These are phyloP conservation scores for Trichocladium antarcticum DNA, from an alignment of 495 filamentous ascomycete genomes.

Conservation along the genomic window DNA sequence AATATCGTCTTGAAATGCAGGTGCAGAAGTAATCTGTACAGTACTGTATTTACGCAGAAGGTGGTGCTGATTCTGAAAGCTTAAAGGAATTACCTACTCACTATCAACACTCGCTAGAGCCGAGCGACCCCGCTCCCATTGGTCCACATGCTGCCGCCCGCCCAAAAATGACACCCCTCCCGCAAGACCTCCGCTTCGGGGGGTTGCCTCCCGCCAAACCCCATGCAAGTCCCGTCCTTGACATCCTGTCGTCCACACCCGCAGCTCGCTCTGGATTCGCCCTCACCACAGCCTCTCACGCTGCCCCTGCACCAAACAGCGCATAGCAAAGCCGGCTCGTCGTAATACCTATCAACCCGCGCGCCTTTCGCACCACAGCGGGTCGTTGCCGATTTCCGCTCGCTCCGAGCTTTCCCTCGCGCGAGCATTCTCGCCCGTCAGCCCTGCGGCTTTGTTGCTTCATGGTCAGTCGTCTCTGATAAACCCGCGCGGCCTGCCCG, in stretches of 20 bases:
- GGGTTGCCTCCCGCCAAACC: neutral
- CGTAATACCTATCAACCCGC: too few relatives aligned
- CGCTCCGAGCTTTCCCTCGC: too few relatives aligned
- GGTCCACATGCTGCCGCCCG: too few relatives aligned
- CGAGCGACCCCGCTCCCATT: neutral
- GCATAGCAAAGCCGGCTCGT: neutral
- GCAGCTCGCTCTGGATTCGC: neutral
- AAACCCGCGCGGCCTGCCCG: neutral
- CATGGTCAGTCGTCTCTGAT: conserved; percentile 17
- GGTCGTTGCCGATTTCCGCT: neutral
- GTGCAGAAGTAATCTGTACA: too few relatives aligned
- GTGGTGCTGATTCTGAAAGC: too few relatives aligned
- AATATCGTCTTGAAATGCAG: too few relatives aligned
- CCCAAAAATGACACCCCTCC: neutral
- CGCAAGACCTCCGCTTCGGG: neutral
- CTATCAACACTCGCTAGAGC: too few relatives aligned
- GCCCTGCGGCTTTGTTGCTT: conserved; percentile 15
- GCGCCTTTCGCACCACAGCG: neutral
- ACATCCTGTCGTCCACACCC: neutral
- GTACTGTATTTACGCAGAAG: too few relatives aligned
- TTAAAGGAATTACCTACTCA: too few relatives aligned
- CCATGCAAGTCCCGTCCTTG: too few relatives aligned
- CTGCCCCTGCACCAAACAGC: neutral
- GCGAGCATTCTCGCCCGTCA: too few relatives aligned
- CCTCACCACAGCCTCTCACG: neutral